phyloP scores from a whole-genome alignment of 2,329 filamentous ascomycete genomes.

The Penicillium sclerotiorum region DNA sequence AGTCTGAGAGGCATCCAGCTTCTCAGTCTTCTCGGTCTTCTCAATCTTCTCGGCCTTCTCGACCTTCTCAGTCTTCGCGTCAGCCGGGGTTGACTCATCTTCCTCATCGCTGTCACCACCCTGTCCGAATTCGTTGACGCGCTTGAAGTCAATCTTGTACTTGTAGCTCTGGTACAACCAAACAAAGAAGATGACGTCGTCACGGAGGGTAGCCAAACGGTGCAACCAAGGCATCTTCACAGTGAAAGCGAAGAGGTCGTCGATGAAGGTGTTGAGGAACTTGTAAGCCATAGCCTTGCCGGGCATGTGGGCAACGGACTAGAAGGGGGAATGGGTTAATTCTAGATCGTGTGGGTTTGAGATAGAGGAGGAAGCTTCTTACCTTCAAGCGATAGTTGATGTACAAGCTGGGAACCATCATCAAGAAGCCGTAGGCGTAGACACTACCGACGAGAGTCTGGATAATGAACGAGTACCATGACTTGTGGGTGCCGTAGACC shows the following conservation, averaged over 20 bases:
- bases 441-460: constrained; percentile 93
- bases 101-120: constrained; percentile 83
- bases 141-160: constrained; percentile 87
- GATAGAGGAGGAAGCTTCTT: constrained; percentile 14
- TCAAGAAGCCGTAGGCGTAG: constrained; percentile 96
- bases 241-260: constrained; percentile 97
- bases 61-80: constrained; percentile 32
- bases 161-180: constrained; percentile 94
- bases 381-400: constrained; percentile 98
- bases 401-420: constrained; percentile 97
- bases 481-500: constrained; percentile 92
- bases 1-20: constrained; percentile 26
- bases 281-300: constrained; percentile 97
- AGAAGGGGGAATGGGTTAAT: background rate
- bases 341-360: no score
- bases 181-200: constrained; percentile 97
- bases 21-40: no score
- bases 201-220: constrained; percentile 84
- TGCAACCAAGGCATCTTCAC: constrained; percentile 99
- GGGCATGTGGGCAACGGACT: constrained; percentile 91
- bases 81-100: constrained; percentile 43
- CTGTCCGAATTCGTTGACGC: constrained; percentile 97
- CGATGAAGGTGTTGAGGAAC: constrained; percentile 98
- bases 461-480: constrained; percentile 96
- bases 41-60: constrained; percentile 37